Percentiles rank a stretch among this genome's conserved stretches.
These are phyloP conservation scores for Pestalotiopsis sp. DNA, from an alignment of 2,329 filamentous ascomycete species.

Conservation along the genomic window DNA sequence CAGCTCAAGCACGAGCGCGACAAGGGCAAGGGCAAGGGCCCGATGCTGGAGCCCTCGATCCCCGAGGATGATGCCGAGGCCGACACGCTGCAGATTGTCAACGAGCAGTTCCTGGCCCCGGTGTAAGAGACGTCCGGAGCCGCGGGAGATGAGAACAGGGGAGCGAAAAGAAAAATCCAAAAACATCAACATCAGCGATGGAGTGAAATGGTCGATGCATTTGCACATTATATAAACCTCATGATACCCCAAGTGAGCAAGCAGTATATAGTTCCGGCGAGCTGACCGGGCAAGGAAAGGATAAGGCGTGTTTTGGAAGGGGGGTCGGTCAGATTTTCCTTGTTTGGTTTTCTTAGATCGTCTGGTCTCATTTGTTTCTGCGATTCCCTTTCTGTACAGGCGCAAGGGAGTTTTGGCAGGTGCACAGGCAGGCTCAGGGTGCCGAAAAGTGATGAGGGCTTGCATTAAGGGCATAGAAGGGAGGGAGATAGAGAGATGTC, in stretches of 20 bases:
- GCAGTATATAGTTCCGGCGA: background rate
- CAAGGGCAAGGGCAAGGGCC: conserved; percentile 21
- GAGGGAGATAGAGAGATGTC: no score
- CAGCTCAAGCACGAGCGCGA: conserved; percentile 32
- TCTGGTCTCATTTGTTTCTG: background rate
- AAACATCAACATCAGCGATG: background rate
- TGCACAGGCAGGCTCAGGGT: no score
- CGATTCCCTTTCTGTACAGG: background rate
- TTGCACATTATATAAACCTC: background rate
- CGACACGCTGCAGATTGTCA: background rate
- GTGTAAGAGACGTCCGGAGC: background rate
- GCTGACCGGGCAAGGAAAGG: background rate
- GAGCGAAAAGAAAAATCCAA: no score
- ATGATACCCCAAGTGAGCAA: background rate
- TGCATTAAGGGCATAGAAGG: no score
- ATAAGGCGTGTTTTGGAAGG: background rate
- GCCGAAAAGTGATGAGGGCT: no score
- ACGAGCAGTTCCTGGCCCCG: background rate
- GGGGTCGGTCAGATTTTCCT: background rate
- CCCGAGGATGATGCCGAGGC: background rate
- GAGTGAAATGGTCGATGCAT: background rate
- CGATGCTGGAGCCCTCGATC: conserved; percentile 5
- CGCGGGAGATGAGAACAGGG: no score
- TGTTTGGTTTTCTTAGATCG: background rate
- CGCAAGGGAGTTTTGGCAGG: no score